phyloP scores from a whole-genome alignment of 2,329 filamentous ascomycete species.

The Colletotrichum tabaci region DNA sequence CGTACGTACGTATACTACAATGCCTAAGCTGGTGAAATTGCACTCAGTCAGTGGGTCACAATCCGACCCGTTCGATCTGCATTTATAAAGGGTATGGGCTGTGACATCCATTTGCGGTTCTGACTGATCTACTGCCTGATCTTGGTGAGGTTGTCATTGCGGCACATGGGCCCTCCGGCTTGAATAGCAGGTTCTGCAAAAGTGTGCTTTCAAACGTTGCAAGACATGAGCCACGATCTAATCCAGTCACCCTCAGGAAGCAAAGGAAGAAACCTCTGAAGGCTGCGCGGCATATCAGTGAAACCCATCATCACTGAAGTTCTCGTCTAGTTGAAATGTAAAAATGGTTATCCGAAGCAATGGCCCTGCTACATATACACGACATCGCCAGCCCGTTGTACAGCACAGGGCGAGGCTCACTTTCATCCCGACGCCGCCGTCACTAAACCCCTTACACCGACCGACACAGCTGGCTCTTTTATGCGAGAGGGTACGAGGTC shows the following conservation, averaged over 20 bases:
- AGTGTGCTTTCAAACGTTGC: not conserved
- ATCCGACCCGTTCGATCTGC: no score
- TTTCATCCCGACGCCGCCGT: not conserved
- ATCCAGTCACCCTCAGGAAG: no score
- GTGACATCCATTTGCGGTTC: not conserved
- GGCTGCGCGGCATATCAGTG: not conserved
- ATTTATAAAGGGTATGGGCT: no score
- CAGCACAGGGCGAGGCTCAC: not conserved
- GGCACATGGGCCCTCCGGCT: no score
- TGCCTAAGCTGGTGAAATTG: not conserved
- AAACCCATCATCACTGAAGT: not conserved
- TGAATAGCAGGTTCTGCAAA: not conserved
- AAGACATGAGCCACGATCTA: no score
- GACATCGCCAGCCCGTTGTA: conserved; percentile 28
- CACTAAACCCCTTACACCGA: conserved; percentile 13
- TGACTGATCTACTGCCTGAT: not conserved
- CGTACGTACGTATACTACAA: no score
- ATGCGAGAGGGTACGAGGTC: conserved; percentile 85
- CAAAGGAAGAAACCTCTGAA: no score
- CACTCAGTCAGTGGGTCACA: not conserved
- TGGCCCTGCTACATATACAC: conserved; percentile 43
- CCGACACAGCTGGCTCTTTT: conserved; percentile 42
- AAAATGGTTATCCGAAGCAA: conserved; percentile 32
- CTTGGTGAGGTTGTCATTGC: not conserved
- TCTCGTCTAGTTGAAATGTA: conserved; percentile 9